Percentiles rank a stretch among this genome's conserved stretches.
phyloP scores from a whole-genome alignment of 148 eudicot species.

The Camellia granthamiana region DNA sequence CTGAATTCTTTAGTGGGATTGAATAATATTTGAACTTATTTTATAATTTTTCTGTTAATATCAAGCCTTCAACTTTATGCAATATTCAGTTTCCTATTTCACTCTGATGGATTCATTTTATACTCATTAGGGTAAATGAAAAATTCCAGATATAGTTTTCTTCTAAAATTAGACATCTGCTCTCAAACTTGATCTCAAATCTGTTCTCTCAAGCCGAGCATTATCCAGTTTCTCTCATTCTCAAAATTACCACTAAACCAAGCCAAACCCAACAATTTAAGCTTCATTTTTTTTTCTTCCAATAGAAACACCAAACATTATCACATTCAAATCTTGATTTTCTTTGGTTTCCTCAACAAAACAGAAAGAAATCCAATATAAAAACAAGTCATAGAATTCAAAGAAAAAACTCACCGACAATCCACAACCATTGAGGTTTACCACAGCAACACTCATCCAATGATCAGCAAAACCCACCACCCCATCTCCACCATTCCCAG shows the following conservation, averaged over 20 bases:
- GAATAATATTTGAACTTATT: neutral
- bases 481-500: slow-evolving; percentile 36
- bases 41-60: neutral
- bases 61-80: neutral
- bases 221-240: neutral
- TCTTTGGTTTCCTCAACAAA: neutral
- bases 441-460: slow-evolving; percentile 69
- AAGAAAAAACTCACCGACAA: slow-evolving; percentile 54
- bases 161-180: too few relatives aligned
- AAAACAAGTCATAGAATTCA: neutral
- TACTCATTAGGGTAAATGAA: neutral
- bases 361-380: neutral
- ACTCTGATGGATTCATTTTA: neutral
- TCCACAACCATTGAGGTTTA: slow-evolving; percentile 72
- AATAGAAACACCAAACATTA: neutral
- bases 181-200: neutral
- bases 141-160: neutral
- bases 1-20: neutral
- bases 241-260: neutral
- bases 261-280: neutral
- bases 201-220: neutral
- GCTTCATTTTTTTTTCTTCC: neutral
- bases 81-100: neutral
- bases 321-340: neutral
- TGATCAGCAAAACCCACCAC: slow-evolving; percentile 52